Percentiles rank a stretch among this genome's conserved stretches.
These are phyloP conservation scores for Neobulgaria alba DNA, from an alignment of 2,329 filamentous ascomycete genomes.

Conservation along the genomic window DNA sequence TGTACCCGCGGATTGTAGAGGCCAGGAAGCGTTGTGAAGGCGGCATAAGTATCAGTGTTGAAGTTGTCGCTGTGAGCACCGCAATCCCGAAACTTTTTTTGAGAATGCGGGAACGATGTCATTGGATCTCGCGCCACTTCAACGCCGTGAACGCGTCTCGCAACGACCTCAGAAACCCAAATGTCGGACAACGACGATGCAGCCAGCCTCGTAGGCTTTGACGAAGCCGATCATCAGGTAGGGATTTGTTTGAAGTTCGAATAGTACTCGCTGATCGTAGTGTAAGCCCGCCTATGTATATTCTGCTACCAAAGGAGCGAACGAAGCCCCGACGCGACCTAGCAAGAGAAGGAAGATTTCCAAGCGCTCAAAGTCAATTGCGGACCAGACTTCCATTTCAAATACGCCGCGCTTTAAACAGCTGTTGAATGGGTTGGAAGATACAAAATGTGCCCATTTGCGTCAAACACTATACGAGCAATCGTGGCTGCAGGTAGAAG, in stretches of 20 bases:
- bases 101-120: background rate
- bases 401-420: conserved; percentile 35
- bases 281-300: conserved; percentile 32
- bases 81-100: conserved; percentile 5
- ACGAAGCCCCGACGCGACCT: conserved; percentile 22
- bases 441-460: conserved; percentile 37
- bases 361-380: conserved; percentile 13
- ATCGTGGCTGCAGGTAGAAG: conserved; percentile 57
- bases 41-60: conserved; percentile 26
- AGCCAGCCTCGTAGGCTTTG: conserved; percentile 21
- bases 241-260: background rate
- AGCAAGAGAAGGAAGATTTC: conserved; percentile 30
- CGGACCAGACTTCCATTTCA: background rate
- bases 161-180: background rate
- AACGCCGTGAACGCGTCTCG: no score
- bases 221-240: conserved; percentile 28
- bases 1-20: conserved; percentile 23
- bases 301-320: conserved; percentile 16
- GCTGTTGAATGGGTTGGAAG: conserved; percentile 48
- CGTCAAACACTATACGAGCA: conserved; percentile 52
- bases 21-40: conserved; percentile 20
- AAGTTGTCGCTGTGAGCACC: no score
- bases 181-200: conserved; percentile 27
- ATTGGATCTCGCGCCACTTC: no score
- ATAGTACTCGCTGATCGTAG: conserved; percentile 1